Percentiles rank a stretch among this genome's conserved stretches.
phyloP scores from a whole-genome alignment of 1,284 basidiomycete genomes.

The Ustilago cynodontis region DNA sequence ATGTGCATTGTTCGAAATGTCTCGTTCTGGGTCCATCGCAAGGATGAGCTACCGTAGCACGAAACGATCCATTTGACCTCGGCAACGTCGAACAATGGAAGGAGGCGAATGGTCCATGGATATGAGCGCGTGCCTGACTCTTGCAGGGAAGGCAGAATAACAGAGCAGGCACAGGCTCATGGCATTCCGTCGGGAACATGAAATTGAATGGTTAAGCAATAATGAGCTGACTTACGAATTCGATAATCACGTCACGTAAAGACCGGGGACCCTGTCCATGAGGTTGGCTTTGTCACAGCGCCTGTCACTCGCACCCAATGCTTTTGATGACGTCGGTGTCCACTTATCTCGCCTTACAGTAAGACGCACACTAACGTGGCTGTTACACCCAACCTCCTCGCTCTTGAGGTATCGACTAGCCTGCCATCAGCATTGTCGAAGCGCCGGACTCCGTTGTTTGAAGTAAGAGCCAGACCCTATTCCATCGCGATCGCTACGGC shows the following conservation, averaged over 20 bases:
- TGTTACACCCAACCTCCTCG: not conserved
- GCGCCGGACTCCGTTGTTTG: not conserved
- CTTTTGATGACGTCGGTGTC: not conserved
- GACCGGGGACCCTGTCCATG: not conserved
- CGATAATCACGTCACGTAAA: not conserved
- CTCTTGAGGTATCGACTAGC: not conserved
- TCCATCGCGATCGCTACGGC: not conserved
- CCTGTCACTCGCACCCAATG: not conserved
- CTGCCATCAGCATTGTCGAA: conserved; percentile 2
- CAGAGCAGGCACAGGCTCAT: not conserved
- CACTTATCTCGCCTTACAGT: not conserved
- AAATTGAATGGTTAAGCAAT: too few relatives aligned
- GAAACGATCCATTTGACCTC: not conserved
- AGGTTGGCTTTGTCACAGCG: not conserved
- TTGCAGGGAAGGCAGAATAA: too few relatives aligned
- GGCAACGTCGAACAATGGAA: too few relatives aligned
- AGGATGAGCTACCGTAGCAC: too few relatives aligned
- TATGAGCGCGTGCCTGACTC: not conserved
- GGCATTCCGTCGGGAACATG: not conserved
- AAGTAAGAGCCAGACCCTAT: not conserved
- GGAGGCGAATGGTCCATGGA: not conserved
- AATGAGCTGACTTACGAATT: not conserved
- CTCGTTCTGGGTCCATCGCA: not conserved
- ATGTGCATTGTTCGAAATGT: too few relatives aligned
- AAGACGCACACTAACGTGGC: not conserved